Percentiles rank a stretch among this genome's conserved stretches.
phyloP scores from a whole-genome alignment of 306 rosid species.

The Cicer cuneatum region DNA sequence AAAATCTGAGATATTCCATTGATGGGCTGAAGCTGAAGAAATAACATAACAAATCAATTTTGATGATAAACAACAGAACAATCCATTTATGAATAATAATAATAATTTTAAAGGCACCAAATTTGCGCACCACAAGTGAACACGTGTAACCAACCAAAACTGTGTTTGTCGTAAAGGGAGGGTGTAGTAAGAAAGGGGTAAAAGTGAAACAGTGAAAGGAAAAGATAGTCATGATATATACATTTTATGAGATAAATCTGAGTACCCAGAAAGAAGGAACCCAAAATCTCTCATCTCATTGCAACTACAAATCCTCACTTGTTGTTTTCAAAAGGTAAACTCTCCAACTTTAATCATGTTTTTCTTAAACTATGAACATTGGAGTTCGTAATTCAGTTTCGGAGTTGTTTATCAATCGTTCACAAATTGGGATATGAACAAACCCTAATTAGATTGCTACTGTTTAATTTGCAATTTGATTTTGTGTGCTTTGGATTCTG shows the following conservation, averaged over 20 bases:
- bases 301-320: constrained; percentile 34
- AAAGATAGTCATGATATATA: background rate
- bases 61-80: background rate
- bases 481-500: no score
- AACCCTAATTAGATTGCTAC: constrained; percentile 20
- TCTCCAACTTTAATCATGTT: constrained; percentile 2
- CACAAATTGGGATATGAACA: background rate
- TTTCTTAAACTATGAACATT: no score
- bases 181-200: constrained; percentile 22
- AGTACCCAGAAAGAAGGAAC: background rate
- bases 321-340: constrained; percentile 44
- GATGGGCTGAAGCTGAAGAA: constrained; percentile 60
- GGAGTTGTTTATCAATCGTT: background rate
- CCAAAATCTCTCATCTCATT: background rate
- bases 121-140: constrained; percentile 58
- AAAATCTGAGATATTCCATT: constrained; percentile 52
- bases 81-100: constrained; percentile 31
- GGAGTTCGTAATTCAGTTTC: no score
- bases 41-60: constrained; percentile 51
- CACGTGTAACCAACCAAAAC: constrained; percentile 64
- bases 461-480: background rate
- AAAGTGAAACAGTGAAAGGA: constrained; percentile 32
- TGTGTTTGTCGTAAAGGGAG: background rate
- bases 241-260: constrained; percentile 55
- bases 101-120: constrained; percentile 4